Base-by-base conservation (phyloP, 2,329 filamentous ascomycete species). In the Falciphora oryzae region DNA sequence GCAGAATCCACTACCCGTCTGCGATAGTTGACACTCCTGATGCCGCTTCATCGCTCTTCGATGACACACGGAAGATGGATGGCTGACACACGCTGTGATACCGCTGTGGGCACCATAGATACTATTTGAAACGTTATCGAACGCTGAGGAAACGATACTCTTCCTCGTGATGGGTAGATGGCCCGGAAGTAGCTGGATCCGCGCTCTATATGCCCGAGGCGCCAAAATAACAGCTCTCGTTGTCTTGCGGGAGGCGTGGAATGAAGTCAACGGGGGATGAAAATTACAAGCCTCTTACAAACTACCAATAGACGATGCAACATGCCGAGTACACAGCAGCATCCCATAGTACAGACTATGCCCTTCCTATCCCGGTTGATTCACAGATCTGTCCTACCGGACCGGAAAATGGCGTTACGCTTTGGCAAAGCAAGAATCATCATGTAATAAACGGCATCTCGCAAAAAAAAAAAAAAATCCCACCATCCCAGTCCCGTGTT, bases 71-170 rank as follows among this genome's bases (percentile, higher is more conserved):
- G 57, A 8, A 29, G 28, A 11, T 59, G 18, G 14, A 62, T 16
- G 38, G 25, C 32, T 44, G 60, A 50, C n/a, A 11, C 3, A 25
- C 25, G 38, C 18, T 6, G 18, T 44, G 38, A 16, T 44, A 6
- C 38, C 44, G 44, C 44, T 4, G 22, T 53, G 44, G 22, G 18
- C 44, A 10, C 44, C 7, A 67, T 75, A 96, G 92, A 74, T 96
- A 96, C 77, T 96, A 95, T 79, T 81, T 97, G 71, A 97, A 96
- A 81, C 86, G 91, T 74, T 97, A 97, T 79, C 89, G 94, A 70
- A 87, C 91, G 31, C 79, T 97, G 72, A 88, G 89, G 72, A 89
- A 95, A 78, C 84, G 92, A 73, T 97, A 97, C 78, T 84, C 87
- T 68, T 77, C 73, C 65, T 74, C 67, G 29, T 78, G 70, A 71